Percentiles rank a stretch among this genome's conserved stretches.
phyloP scores from a whole-genome alignment of 192 early-diverging fungal species.

The Phycomyces nitens region DNA sequence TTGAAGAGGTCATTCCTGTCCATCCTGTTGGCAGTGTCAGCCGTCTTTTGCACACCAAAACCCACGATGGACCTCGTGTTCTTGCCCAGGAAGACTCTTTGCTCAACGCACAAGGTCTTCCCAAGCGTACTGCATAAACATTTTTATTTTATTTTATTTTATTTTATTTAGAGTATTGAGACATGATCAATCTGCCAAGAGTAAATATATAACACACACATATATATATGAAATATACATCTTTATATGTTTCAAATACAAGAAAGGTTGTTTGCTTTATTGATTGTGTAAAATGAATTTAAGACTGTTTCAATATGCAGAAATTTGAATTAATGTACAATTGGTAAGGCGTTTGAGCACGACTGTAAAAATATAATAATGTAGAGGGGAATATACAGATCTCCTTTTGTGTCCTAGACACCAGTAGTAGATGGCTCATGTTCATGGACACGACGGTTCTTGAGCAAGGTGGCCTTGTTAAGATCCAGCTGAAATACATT shows the following conservation, averaged over 20 bases:
- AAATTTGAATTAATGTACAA: too few relatives aligned
- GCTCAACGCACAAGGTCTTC: conserved; percentile 61
- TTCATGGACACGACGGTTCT: conserved; percentile 26
- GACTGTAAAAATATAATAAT: too few relatives aligned
- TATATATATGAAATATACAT: too few relatives aligned
- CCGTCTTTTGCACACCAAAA: conserved; percentile 85
- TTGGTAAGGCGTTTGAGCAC: too few relatives aligned
- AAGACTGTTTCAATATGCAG: too few relatives aligned
- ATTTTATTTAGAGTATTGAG: background rate
- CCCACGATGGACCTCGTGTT: conserved; percentile 92
- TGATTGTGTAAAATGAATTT: too few relatives aligned
- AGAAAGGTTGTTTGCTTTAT: too few relatives aligned
- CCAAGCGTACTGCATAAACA: conserved; percentile 30
- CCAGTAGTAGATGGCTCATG: background rate
- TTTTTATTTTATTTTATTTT: background rate
- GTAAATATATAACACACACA: too few relatives aligned
- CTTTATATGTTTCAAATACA: too few relatives aligned
- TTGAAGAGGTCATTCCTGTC: conserved; percentile 53
- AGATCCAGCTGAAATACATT: conserved; percentile 42
- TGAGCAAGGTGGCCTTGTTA: conserved; percentile 41
- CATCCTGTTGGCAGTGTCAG: conserved; percentile 71
- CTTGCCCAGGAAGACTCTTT: conserved; percentile 54
- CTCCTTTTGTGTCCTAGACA: background rate
- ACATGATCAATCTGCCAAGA: too few relatives aligned
- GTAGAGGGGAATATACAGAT: too few relatives aligned